phyloP scores from a whole-genome alignment of 495 filamentous ascomycete genomes.

The Mycothermus thermophilus region DNA sequence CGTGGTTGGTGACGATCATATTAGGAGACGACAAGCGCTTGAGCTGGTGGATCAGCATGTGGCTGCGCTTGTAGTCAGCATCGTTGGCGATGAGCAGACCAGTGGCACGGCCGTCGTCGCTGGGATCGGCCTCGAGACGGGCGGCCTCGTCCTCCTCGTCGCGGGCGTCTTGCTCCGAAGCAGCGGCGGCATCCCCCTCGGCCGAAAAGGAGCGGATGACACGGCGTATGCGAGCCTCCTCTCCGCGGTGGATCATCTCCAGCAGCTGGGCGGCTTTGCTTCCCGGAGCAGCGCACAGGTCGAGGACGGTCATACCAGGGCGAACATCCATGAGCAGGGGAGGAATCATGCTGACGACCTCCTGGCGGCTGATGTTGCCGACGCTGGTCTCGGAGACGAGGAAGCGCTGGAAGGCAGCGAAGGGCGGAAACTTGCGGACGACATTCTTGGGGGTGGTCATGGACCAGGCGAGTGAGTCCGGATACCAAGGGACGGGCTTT shows the following conservation, averaged over 20 bases:
- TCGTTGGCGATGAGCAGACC: constrained; percentile 93
- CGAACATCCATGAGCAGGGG: constrained; percentile 82
- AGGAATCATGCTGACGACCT: constrained; percentile 97
- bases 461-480: constrained; percentile 82
- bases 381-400: constrained; percentile 94
- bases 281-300: constrained; percentile 91
- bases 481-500: constrained; percentile 72
- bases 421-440: constrained; percentile 78
- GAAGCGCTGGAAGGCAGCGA: constrained; percentile 92
- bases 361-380: constrained; percentile 93
- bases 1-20: constrained; percentile 93
- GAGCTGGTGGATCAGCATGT: constrained; percentile 94
- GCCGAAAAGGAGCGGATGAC: constrained; percentile 40
- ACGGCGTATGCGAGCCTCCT: constrained; percentile 65
- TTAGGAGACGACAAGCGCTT: constrained; percentile 95
- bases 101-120: constrained; percentile 73
- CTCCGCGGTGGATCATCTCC: constrained; percentile 83
- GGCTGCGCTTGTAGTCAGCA: constrained; percentile 82
- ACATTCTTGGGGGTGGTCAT: constrained; percentile 96
- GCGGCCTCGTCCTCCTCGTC: constrained; percentile 33
- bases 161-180: no score
- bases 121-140: constrained; percentile 40
- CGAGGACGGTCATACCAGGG: constrained; percentile 82
- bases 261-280: constrained; percentile 93
- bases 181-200: constrained; percentile 36